phyloP scores from a whole-genome alignment of 306 rosid genomes.

The Canavalia ensiformis region DNA sequence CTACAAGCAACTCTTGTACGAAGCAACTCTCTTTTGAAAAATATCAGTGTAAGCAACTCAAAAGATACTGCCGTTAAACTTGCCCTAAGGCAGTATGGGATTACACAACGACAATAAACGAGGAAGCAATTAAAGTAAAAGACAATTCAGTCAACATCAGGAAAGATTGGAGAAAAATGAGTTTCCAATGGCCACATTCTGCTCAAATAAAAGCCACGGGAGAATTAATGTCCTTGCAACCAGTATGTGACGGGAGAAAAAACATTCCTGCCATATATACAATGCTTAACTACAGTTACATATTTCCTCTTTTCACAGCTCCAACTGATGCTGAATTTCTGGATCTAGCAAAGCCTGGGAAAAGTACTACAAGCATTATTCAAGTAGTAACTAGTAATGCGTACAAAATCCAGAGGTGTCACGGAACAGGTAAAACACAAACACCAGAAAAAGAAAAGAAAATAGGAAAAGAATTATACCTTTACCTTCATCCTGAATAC shows the following conservation, averaged over 20 bases:
- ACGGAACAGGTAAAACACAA: conserved; percentile 5
- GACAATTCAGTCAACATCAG: conserved; percentile 20
- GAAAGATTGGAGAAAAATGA: background rate
- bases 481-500: conserved; percentile 58
- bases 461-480: background rate
- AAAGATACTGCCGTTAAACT: no score
- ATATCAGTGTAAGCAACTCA: no score
- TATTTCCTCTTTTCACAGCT: conserved; percentile 18
- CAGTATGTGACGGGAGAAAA: conserved; percentile 20
- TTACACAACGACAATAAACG: background rate
- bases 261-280: conserved; percentile 20
- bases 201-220: conserved; percentile 21
- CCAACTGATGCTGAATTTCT: conserved; percentile 28
- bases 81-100: background rate
- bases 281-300: conserved; percentile 7
- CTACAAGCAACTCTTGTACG: no score
- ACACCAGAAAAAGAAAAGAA: background rate
- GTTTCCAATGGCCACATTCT: conserved; percentile 37
- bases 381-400: background rate
- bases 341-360: conserved; percentile 43
- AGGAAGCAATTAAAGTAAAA: conserved; percentile 12
- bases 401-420: conserved; percentile 29
- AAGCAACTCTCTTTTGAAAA: no score
- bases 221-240: background rate
- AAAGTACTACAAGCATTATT: conserved; percentile 26